A percentile compares a stretch with the other conserved stretches of the same genome.
These are phyloP conservation scores for Backusella circina DNA, from an alignment of 192 early-diverging fungal species.

Conservation along the genomic window DNA sequence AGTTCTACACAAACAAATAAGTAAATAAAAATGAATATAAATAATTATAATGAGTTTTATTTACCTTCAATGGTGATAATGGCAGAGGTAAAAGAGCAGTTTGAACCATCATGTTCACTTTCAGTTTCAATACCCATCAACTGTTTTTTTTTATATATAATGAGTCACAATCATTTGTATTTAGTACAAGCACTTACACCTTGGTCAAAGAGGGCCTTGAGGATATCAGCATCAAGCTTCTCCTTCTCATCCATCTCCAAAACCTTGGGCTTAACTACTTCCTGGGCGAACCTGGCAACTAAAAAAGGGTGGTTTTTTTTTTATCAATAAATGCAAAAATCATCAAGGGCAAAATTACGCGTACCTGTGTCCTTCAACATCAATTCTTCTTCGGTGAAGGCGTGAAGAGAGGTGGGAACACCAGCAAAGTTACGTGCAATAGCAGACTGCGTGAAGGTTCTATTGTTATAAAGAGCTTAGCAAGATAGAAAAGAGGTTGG, in stretches of 20 bases:
- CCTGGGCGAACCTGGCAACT: conserved; percentile 84
- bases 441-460: conserved; percentile 47
- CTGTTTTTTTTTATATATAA: conserved; percentile 16
- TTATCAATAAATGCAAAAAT: neutral
- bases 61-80: conserved; percentile 80
- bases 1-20: conserved; percentile 54
- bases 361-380: conserved; percentile 79
- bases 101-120: conserved; percentile 73
- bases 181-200: conserved; percentile 55
- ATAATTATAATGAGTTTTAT: neutral
- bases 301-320: neutral
- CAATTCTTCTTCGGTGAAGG: conserved; percentile 84
- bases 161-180: neutral
- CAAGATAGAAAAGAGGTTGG: neutral
- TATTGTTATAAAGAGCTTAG: conserved; percentile 4
- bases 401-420: conserved; percentile 62
- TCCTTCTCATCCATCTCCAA: conserved; percentile 91
- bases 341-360: neutral
- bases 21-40: neutral
- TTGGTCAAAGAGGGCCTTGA: conserved; percentile 85
- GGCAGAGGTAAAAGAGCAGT: conserved; percentile 79
- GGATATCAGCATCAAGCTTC: conserved; percentile 68
- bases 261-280: conserved; percentile 82
- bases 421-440: conserved; percentile 35
- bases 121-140: conserved; percentile 96